Evolutionary conservation across 192 early-diverging fungal species (phyloP).

Genomic region (Backusella macrospora): DNA sequence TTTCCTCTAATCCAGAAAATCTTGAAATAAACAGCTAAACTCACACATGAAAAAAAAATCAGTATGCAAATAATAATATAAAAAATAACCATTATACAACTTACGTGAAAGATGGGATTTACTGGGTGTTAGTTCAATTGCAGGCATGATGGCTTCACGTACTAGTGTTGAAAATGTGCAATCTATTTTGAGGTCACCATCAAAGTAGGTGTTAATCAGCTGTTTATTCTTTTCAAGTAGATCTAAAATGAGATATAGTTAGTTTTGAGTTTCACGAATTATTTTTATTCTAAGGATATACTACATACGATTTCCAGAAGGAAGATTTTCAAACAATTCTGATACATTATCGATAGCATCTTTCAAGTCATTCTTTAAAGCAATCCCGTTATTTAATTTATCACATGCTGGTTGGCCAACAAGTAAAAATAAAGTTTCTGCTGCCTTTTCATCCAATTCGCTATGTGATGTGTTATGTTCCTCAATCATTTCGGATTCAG

Average conservation of each 20-base stretch:
- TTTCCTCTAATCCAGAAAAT: slow-evolving; percentile 64
- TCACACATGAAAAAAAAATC: background rate
- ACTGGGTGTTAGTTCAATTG: background rate
- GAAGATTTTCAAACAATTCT: slow-evolving; percentile 49
- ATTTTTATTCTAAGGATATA: slow-evolving; percentile 1
- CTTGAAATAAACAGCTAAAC: slow-evolving; percentile 51
- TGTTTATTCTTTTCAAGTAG: slow-evolving; percentile 1
- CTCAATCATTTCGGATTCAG: slow-evolving; percentile 48
- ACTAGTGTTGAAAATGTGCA: background rate
- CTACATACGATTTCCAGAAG: slow-evolving; percentile 50
- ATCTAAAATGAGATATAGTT: background rate
- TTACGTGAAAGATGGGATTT: slow-evolving; percentile 21
- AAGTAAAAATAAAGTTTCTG: slow-evolving; percentile 54
- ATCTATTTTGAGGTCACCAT: background rate
- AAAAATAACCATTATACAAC: background rate
- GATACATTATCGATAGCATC: slow-evolving; percentile 61
- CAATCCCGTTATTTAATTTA: slow-evolving; percentile 37
- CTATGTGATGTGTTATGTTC: slow-evolving; percentile 55
- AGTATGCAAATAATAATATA: background rate
- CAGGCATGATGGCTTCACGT: background rate
- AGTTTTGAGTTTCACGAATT: background rate
- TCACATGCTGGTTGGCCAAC: slow-evolving; percentile 48
- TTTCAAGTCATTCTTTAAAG: slow-evolving; percentile 61
- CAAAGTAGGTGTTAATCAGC: slow-evolving; percentile 1
- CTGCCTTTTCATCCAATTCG: slow-evolving; percentile 56